Conservation (phyloP, 139 green algal species). For the Asterochloris sp. region DNA sequence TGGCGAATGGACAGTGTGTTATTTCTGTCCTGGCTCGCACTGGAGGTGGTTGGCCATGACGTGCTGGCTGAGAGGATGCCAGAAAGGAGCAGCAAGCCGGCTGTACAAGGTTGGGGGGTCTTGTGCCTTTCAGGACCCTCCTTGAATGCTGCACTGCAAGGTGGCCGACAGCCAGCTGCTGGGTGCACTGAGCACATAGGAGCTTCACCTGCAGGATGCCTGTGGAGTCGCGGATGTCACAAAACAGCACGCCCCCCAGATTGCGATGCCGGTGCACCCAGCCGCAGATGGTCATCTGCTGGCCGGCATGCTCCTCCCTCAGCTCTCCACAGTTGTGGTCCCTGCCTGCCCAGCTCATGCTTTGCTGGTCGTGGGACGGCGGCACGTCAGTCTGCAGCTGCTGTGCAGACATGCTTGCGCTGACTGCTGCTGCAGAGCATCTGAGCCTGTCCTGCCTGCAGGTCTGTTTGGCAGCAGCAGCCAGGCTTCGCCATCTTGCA, state of each 20-base stretch:
- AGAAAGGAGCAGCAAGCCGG: too few relatives aligned
- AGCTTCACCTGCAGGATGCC: constrained; percentile 85
- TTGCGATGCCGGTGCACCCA: constrained; percentile 95
- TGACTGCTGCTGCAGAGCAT: background rate
- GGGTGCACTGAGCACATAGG: background rate
- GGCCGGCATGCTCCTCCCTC: constrained; percentile 39
- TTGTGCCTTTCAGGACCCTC: too few relatives aligned
- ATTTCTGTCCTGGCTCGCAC: too few relatives aligned
- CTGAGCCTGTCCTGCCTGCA: background rate
- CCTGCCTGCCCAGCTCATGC: constrained; percentile 21
- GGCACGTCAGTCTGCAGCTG: background rate
- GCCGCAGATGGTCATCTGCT: constrained; percentile 79
- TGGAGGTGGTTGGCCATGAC: too few relatives aligned
- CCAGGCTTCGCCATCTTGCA: constrained; percentile 1
- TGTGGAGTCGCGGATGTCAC: constrained; percentile 91
- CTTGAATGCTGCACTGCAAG: too few relatives aligned
- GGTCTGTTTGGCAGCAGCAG: background rate
- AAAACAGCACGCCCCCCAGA: constrained; percentile 90
- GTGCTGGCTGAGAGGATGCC: too few relatives aligned
- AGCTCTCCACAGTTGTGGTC: constrained; percentile 29
- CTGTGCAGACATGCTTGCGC: background rate
- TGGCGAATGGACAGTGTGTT: too few relatives aligned
- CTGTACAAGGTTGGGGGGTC: too few relatives aligned
- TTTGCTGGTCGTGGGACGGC: constrained; percentile 1
- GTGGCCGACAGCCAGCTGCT: too few relatives aligned